A percentile compares a stretch with the other conserved stretches of the same genome.
These are phyloP conservation scores for Coemansia sp. DNA, from an alignment of 192 early-diverging fungal genomes.

Conservation along the genomic window DNA sequence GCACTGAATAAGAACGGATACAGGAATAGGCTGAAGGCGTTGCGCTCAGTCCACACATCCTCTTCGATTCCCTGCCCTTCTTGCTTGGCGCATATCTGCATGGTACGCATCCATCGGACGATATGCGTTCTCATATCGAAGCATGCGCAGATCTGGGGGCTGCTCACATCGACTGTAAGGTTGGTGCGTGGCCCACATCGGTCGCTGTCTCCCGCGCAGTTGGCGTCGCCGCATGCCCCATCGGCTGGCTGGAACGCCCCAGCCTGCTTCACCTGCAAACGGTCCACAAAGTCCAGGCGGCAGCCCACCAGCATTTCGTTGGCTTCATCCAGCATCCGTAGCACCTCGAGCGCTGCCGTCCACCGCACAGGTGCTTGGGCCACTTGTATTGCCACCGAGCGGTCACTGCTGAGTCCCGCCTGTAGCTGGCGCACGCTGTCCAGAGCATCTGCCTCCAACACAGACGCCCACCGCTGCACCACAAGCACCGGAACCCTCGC, in stretches of 20 bases:
- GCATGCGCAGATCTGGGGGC: conserved; percentile 8
- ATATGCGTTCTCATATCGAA: conserved; percentile 33
- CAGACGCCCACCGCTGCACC: conserved; percentile 21
- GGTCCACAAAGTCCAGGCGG: conserved; percentile 6
- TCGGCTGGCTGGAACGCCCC: neutral
- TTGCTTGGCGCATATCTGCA: conserved; percentile 7
- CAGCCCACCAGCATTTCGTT: conserved; percentile 10
- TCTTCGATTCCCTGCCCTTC: neutral
- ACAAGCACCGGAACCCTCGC: conserved; percentile 26
- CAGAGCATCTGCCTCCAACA: conserved; percentile 23
- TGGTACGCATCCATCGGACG: conserved; percentile 29
- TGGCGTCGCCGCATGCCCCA: conserved; percentile 1
- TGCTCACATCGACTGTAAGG: conserved; percentile 2
- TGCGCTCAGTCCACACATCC: conserved; percentile 16
- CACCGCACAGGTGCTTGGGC: conserved; percentile 20
- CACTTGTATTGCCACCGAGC: conserved; percentile 16
- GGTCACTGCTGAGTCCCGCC: conserved; percentile 26
- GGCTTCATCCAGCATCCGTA: conserved; percentile 32
- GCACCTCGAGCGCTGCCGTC: conserved; percentile 39
- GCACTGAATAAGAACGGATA: conserved; percentile 42
- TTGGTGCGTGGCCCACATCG: neutral
- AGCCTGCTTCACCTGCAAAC: neutral
- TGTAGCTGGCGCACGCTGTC: conserved; percentile 11
- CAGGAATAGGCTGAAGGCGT: conserved; percentile 27
- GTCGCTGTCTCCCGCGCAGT: neutral